Evolutionary conservation across 106 monocot genomes (phyloP), one percentile per base, ranked within the genome.

Genomic region (Dioscorea dumetorum): DNA sequence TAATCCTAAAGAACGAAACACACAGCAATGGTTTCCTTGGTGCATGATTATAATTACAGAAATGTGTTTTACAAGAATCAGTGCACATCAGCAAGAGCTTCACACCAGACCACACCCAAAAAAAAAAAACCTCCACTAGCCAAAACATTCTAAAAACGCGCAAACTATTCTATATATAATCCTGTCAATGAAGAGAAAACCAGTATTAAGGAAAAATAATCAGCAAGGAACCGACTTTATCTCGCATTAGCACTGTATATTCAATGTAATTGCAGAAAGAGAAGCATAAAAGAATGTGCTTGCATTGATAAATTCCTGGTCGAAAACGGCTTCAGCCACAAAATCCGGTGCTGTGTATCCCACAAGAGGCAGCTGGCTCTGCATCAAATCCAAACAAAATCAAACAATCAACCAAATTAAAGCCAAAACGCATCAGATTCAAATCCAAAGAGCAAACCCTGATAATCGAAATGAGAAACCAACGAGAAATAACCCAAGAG

Each of bases 231-330:
- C 54, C 51, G 51, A 1, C 51, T 51, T 51, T 51, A 51, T 51
- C 17, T 51, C 2, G 17, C 12, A 51, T 17, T 17, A 51, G 51
- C 51, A 13, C 51, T 51, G 12, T 17, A 13, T 17, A 51, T 13
- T 12, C 51, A 51, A 51, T 51, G 3, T 28, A 28, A 28, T 28
- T 28, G 28, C 51, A 51, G 4, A 51, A 13, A 51, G 17, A 51
- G 17, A 17, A 51, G 13, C 5, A 19, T 54, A 18, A 54, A 54
- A 54, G 54, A 16, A 66, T 58, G 13, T 21, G 8, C 24, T 41
- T 77, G 90, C 94, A 52, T 94, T 94, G 41, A 94, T 82, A 60
- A 94, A 94, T 61, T 94, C 90, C 80, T 90, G 90, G 67, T 90
- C 94, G 57, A 90, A 90, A 31, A 94, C 94, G 18, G 94, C 94